A percentile compares a stretch with the other conserved stretches of the same genome.
These are phyloP conservation scores for Aureobasidium lini DNA, from an alignment of 2,329 filamentous ascomycete species.

Conservation along the genomic window DNA sequence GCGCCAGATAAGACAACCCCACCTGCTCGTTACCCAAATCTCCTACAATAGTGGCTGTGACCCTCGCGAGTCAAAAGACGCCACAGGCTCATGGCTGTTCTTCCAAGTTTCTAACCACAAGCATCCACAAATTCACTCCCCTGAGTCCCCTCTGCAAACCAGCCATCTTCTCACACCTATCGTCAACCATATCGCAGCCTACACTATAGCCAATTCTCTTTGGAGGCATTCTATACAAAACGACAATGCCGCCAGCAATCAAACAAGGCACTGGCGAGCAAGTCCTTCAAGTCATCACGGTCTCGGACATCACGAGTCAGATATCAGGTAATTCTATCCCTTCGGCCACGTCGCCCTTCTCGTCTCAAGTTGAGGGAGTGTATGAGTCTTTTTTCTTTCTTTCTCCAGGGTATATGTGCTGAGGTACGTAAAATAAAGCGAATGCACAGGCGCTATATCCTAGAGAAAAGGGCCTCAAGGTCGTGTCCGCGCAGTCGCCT, in stretches of 20 bases:
- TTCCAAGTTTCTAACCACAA: no score
- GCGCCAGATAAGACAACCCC: no score
- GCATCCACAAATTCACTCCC: no score
- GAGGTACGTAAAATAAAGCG: conserved; percentile 13
- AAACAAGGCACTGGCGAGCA: background rate
- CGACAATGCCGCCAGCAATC: background rate
- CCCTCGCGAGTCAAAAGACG: no score
- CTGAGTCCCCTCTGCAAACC: no score
- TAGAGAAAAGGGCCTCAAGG: conserved; percentile 18
- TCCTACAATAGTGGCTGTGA: no score
- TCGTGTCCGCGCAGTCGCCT: conserved; percentile 17
- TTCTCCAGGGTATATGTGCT: background rate
- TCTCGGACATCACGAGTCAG: conserved; percentile 14
- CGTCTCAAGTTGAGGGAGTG: background rate
- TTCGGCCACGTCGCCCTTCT: background rate
- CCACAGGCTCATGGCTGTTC: no score
- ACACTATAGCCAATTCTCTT: background rate
- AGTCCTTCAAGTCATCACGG: conserved; percentile 4
- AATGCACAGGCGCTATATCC: conserved; percentile 21
- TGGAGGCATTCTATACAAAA: no score
- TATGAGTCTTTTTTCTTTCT: no score
- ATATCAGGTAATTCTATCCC: conserved; percentile 16
- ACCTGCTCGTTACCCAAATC: no score
- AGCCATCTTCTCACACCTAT: no score
- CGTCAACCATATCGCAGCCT: no score